Base-by-base conservation (phyloP, 2,329 filamentous ascomycete genomes). In the Pyrenophora graminea region DNA sequence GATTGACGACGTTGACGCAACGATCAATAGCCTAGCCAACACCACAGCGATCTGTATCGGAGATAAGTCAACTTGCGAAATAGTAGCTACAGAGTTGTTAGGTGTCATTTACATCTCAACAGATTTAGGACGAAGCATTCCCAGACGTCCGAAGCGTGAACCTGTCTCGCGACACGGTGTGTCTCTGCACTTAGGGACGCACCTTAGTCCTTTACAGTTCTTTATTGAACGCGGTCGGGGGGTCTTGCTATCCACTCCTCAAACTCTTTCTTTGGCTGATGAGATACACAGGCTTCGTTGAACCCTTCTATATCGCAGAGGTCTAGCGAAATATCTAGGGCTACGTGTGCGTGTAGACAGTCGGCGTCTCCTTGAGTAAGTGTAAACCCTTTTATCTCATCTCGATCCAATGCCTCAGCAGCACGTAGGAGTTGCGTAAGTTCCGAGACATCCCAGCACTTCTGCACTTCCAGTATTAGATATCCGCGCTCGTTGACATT, bases 311-410 rank as follows among this genome's bases (percentile, higher is more conserved):
- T 15, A 10, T 49, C 18, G 3, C 2, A 27, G 9, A 44, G 34
- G 45, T 34, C 40, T 2, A 46, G 36, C 13, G 19, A 34, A 4
- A 21, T 51, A 4, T 52, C 9, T 52, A 1, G 6, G 12, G 33
- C 39, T 3, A 52, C 30, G 17, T 36, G 19, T 18, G 38, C 39
- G 33, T 47, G 34, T 30, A 47, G 25, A 31, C 18, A 47, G 39
- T 44, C 10, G 12, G 39, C 4, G 30, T 25, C 15, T 44, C 49
- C 33, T 15, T 18, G 17, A 36, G 32, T 15, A 9, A 52, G 39
- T 34, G 21, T 12, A 37, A 52, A 52, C 15, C 49, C 44, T 52
- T 40, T 38, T 8, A 48, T 52, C 15, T 47, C 21, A 13, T 43
- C n/a, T 6, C 12, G 13, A 15, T 15, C 27, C 10, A 19, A 31